These are phyloP conservation scores for Antitrichia curtipendula DNA, from an alignment of 225 moss, liverwort and hornwort genomes.

Conservation along the genomic window DNA sequence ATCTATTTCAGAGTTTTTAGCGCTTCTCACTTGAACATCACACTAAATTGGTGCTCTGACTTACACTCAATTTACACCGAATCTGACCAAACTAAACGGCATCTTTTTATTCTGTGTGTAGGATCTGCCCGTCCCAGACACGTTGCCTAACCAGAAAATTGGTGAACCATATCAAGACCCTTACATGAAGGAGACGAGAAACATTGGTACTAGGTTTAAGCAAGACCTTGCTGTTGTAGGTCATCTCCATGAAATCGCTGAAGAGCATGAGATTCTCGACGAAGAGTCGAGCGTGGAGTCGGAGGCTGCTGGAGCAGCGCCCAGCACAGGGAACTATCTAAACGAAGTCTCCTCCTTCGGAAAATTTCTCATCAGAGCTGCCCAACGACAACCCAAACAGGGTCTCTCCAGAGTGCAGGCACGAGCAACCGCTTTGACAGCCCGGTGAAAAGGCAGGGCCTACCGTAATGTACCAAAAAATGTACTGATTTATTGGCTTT, in stretches of 20 bases:
- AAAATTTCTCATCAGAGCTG: conserved; percentile 33
- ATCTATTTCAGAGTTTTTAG: not conserved
- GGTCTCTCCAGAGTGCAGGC: conserved; percentile 19
- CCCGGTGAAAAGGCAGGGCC: not conserved
- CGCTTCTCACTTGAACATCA: not conserved
- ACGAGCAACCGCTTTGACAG: not conserved
- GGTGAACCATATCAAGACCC: not conserved
- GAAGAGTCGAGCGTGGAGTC: conserved; percentile 6
- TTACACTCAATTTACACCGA: not conserved
- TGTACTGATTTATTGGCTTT: no score
- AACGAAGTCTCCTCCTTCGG: conserved; percentile 20
- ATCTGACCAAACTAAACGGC: not conserved
- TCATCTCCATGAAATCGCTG: conserved; percentile 25
- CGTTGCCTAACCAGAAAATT: not conserved
- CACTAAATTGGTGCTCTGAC: not conserved
- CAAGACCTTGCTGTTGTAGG: conserved; percentile 4
- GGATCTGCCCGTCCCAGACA: conserved; percentile 18
- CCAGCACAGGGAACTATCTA: not conserved
- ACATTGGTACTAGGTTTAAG: not conserved
- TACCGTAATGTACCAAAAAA: not conserved
- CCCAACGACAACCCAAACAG: conserved; percentile 17
- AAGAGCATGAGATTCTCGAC: conserved; percentile 5
- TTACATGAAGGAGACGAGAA: not conserved
- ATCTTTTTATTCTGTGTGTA: not conserved
- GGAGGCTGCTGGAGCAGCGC: not conserved